phyloP scores from a whole-genome alignment of 306 rosid genomes.

The Cicer yamashitae region DNA sequence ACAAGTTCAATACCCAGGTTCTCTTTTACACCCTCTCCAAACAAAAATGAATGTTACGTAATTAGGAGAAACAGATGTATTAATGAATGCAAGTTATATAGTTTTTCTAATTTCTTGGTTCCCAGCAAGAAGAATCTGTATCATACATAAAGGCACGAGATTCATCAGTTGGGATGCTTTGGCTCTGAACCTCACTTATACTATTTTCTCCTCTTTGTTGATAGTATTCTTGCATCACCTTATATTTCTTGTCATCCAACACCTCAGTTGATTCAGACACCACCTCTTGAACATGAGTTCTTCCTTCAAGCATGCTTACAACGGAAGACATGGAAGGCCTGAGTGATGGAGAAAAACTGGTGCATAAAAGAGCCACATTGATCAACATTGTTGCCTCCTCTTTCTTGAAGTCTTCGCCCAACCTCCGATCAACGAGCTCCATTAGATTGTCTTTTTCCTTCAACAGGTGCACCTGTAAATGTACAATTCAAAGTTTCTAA shows the following conservation, averaged over 20 bases:
- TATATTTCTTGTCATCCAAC: conserved; percentile 33
- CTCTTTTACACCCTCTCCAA: too few species aligned
- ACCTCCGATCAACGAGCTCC: conserved; percentile 48
- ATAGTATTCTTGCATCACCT: conserved; percentile 43
- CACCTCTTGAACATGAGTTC: conserved; percentile 35
- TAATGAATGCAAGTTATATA: background rate
- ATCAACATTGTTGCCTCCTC: conserved; percentile 43
- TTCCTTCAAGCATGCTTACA: conserved; percentile 58
- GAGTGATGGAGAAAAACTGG: conserved; percentile 28
- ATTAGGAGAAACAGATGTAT: background rate
- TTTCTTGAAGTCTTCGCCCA: conserved; percentile 40
- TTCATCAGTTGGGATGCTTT: conserved; percentile 11
- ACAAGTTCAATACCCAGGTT: too few species aligned
- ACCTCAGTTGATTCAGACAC: conserved; percentile 26
- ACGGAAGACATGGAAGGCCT: conserved; percentile 56
- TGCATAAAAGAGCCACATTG: conserved; percentile 49
- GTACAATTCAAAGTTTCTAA: background rate
- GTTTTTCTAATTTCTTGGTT: conserved; percentile 6
- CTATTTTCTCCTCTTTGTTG: conserved; percentile 25
- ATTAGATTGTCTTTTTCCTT: conserved; percentile 43
- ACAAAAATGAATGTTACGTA: background rate
- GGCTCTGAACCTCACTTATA: conserved; percentile 1
- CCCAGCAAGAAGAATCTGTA: conserved; percentile 4
- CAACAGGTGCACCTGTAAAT: conserved; percentile 43
- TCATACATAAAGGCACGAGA: background rate